Conservation (phyloP, 768 basidiomycete genomes). For the Trametes cubensis region DNA sequence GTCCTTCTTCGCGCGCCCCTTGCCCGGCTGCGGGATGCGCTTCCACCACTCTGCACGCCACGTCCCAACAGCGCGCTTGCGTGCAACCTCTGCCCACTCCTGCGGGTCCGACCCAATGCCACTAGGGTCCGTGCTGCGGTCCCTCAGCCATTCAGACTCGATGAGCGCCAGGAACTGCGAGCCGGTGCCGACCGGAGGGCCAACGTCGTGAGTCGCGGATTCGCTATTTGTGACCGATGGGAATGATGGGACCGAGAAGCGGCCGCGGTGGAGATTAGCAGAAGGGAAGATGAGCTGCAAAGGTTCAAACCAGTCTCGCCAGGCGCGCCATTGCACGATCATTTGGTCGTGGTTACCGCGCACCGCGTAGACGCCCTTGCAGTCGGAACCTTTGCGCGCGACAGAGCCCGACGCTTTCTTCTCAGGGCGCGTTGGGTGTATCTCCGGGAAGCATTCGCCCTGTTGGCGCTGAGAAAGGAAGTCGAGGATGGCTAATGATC, state of each 20-base stretch:
- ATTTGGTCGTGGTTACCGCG: slow-evolving; percentile 95
- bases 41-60: slow-evolving; percentile 38
- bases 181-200: slow-evolving; percentile 27
- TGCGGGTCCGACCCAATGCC: slow-evolving; percentile 39
- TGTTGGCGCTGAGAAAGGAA: slow-evolving; percentile 61
- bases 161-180: slow-evolving; percentile 57
- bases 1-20: slow-evolving; percentile 39
- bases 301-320: slow-evolving; percentile 76
- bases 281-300: slow-evolving; percentile 26
- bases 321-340: slow-evolving; percentile 86
- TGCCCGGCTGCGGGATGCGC: slow-evolving; percentile 32
- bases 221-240: slow-evolving; percentile 2
- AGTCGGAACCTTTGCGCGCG: slow-evolving; percentile 3
- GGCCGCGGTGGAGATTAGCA: slow-evolving; percentile 5
- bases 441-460: slow-evolving; percentile 6
- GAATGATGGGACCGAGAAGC: slow-evolving; percentile 1
- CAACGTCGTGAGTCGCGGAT: slow-evolving; percentile 16
- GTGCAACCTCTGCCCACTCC: slow-evolving; percentile 43
- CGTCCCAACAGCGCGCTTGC: slow-evolving; percentile 31
- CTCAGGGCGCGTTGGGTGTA: slow-evolving; percentile 4
- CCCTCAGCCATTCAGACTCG: slow-evolving; percentile 46
- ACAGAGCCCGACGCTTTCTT: neutral
- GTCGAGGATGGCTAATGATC: slow-evolving; percentile 63
- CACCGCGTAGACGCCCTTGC: slow-evolving; percentile 62
- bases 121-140: slow-evolving; percentile 34